phyloP scores from a whole-genome alignment of 495 filamentous ascomycete genomes.

The Monascus purpureus region DNA sequence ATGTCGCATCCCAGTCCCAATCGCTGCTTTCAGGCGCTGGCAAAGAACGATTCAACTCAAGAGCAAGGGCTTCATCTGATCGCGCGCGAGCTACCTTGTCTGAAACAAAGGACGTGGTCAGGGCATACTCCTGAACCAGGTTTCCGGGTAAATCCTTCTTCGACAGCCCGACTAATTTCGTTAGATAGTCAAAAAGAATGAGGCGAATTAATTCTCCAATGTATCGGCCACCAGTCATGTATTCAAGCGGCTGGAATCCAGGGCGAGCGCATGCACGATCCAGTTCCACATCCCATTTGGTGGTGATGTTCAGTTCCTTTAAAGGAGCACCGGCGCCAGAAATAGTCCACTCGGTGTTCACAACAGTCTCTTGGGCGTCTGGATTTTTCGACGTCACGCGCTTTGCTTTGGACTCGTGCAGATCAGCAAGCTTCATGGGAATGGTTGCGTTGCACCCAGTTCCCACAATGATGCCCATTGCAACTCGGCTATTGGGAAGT shows the following conservation, averaged over 20 bases:
- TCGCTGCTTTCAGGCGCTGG: slow-evolving; percentile 29
- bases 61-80: slow-evolving; percentile 30
- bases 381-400: slow-evolving; percentile 22
- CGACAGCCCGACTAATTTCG: slow-evolving; percentile 19
- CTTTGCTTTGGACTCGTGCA: slow-evolving; percentile 49
- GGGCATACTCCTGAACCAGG: slow-evolving; percentile 44
- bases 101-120: slow-evolving; percentile 59
- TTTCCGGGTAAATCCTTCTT: slow-evolving; percentile 37
- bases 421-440: slow-evolving; percentile 46
- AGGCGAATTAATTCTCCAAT: slow-evolving; percentile 70
- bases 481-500: slow-evolving; percentile 53
- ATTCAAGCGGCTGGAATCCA: slow-evolving; percentile 77
- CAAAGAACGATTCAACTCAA: slow-evolving; percentile 38
- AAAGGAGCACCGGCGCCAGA: slow-evolving; percentile 56
- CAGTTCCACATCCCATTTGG: slow-evolving; percentile 55
- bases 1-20: slow-evolving; percentile 45
- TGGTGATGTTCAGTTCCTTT: slow-evolving; percentile 46
- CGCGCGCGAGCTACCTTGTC: slow-evolving; percentile 40
- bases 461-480: slow-evolving; percentile 70
- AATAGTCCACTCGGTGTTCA: slow-evolving; percentile 85
- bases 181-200: slow-evolving; percentile 53
- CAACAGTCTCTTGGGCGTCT: slow-evolving; percentile 45
- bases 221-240: slow-evolving; percentile 76
- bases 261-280: slow-evolving; percentile 53
- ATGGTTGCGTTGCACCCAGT: slow-evolving; percentile 79